Percentiles rank a stretch among this genome's conserved stretches.
phyloP scores from a whole-genome alignment of 345 rosid genomes.

The Acer negundo region DNA sequence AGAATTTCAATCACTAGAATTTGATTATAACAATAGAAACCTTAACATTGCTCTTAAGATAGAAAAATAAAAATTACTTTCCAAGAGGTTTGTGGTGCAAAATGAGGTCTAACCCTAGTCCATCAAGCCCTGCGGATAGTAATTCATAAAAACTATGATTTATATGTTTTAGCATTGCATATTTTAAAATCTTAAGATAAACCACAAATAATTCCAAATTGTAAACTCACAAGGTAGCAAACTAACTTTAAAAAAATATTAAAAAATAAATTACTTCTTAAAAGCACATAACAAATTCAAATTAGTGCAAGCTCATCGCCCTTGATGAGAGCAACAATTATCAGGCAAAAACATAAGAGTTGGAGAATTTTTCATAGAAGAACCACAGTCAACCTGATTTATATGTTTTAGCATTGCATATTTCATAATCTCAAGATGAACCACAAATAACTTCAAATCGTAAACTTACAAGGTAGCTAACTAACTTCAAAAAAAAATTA shows the following conservation, averaged over 20 bases:
- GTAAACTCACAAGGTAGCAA: neutral
- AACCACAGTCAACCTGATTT: no score
- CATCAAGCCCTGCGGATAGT: conserved; percentile 60
- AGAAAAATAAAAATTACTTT: conserved; percentile 48
- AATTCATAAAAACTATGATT: conserved; percentile 6
- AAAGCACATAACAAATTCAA: no score
- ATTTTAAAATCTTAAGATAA: neutral
- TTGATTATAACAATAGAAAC: neutral
- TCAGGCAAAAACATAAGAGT: no score
- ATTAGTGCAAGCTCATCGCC: no score
- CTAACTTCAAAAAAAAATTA: no score
- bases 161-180: neutral
- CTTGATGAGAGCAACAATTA: no score
- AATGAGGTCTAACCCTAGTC: conserved; percentile 74
- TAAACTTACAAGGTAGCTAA: no score
- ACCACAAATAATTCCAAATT: neutral
- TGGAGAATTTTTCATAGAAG: no score
- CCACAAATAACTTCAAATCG: no score
- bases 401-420: no score
- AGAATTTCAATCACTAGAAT: neutral
- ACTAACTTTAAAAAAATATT: neutral
- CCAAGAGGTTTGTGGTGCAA: conserved; percentile 91
- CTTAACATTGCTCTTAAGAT: neutral
- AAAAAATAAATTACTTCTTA: no score
- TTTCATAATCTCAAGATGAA: no score